Percentiles rank a stretch among this genome's conserved stretches.
phyloP scores from a whole-genome alignment of 768 basidiomycete genomes.

The Thelephora aurantiotincta region DNA sequence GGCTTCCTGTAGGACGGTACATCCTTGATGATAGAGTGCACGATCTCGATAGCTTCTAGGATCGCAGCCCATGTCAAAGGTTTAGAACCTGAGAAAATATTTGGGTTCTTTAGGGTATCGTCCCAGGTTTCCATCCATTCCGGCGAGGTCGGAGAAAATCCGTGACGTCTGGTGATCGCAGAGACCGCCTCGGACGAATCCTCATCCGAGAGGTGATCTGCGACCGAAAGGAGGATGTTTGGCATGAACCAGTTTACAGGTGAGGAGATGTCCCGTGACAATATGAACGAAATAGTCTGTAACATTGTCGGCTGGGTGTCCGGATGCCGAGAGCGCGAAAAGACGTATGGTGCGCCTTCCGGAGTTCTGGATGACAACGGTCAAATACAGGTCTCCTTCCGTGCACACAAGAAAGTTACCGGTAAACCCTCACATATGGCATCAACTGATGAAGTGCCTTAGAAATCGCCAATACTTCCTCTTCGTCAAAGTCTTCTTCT shows the following conservation, averaged over 20 bases:
- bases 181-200: constrained; percentile 50
- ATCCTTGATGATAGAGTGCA: constrained; percentile 49
- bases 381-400: neutral
- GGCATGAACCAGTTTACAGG: constrained; percentile 49
- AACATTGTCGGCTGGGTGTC: constrained; percentile 49
- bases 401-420: constrained; percentile 27
- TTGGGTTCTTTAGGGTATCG: constrained; percentile 34
- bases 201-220: constrained; percentile 53
- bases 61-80: constrained; percentile 30
- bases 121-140: constrained; percentile 63
- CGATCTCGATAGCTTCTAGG: constrained; percentile 37
- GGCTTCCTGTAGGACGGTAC: constrained; percentile 48
- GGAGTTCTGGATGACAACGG: constrained; percentile 21
- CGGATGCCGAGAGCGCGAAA: constrained; percentile 40
- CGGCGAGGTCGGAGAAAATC: constrained; percentile 55
- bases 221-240: constrained; percentile 46
- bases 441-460: constrained; percentile 45
- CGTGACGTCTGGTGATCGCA: constrained; percentile 52
- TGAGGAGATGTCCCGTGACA: constrained; percentile 46
- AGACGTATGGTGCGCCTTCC: constrained; percentile 28
- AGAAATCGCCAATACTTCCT: constrained; percentile 53
- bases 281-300: constrained; percentile 42
- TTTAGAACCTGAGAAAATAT: constrained; percentile 16
- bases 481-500: constrained; percentile 56
- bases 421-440: constrained; percentile 40